Conservation (phyloP, 129 eudicot genomes). For the Kitagawia praeruptora region DNA sequence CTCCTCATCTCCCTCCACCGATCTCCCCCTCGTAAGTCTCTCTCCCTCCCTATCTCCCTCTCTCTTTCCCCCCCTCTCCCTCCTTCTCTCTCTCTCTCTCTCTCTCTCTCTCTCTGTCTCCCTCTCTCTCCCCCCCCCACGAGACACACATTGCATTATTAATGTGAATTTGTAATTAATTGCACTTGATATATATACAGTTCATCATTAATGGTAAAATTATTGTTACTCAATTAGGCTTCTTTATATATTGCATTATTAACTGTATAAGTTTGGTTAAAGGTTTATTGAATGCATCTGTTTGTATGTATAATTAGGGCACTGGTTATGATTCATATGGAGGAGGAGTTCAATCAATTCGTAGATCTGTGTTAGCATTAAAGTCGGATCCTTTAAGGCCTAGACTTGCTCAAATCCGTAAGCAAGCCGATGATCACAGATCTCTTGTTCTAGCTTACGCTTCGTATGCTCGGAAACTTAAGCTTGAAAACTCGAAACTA, state of each 20-base stretch:
- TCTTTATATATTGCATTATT: not conserved
- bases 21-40: conserved; percentile 33
- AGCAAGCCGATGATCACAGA: conserved; percentile 89
- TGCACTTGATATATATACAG: not conserved
- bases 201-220: not conserved
- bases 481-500: conserved; percentile 81
- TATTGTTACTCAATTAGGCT: not conserved
- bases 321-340: conserved; percentile 18
- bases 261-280: not conserved
- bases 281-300: not conserved
- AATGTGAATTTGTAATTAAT: not conserved
- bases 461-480: conserved; percentile 87
- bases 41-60: not conserved
- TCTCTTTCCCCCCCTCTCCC: not conserved
- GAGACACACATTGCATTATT: conserved; percentile 4
- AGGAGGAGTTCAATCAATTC: conserved; percentile 27
- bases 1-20: conserved; percentile 31
- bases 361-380: conserved; percentile 61
- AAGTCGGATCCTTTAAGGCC: conserved; percentile 87
- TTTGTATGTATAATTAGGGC: conserved; percentile 21
- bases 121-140: conserved; percentile 13
- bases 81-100: conserved; percentile 36
- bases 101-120: conserved; percentile 31
- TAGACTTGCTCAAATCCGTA: conserved; percentile 73
- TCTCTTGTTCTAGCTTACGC: conserved; percentile 73